Percentiles rank a stretch among this genome's conserved stretches.
These are phyloP conservation scores for Helicocarpus griseus DNA, from an alignment of 2,329 filamentous ascomycete species.

Conservation along the genomic window DNA sequence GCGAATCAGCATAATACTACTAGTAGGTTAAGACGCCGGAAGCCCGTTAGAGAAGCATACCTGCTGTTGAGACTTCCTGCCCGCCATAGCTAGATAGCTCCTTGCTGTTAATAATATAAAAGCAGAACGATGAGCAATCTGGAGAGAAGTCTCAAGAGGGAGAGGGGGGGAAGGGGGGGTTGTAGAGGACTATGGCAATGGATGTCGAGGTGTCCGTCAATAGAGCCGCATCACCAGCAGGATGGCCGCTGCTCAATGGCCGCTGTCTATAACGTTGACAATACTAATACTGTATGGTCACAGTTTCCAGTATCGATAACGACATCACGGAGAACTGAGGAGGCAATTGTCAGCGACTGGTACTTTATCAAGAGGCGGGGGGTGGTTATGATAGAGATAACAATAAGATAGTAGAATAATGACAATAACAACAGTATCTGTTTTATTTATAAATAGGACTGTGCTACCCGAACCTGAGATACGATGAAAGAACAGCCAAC, in stretches of 20 bases:
- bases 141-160: not conserved
- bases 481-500: not conserved
- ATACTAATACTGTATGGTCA: too few species aligned
- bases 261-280: not conserved
- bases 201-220: not conserved
- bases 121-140: not conserved
- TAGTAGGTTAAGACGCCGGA: not conserved
- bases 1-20: constrained; percentile 1
- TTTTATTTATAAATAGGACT: too few species aligned
- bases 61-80: constrained; percentile 57
- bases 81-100: constrained; percentile 21
- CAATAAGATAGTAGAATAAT: too few species aligned
- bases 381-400: too few species aligned
- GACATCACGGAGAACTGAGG: too few species aligned
- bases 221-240: not conserved
- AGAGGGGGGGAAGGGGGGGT: not conserved
- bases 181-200: too few species aligned
- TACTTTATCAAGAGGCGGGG: too few species aligned
- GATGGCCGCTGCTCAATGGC: not conserved
- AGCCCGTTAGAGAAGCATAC: constrained; percentile 37
- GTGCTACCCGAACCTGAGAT: too few species aligned
- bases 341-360: too few species aligned
- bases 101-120: not conserved
- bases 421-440: too few species aligned
- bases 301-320: too few species aligned